Evolutionary conservation across 2,329 filamentous ascomycete species (phyloP).

Genomic region (Cercospora zeae-maydis): DNA sequence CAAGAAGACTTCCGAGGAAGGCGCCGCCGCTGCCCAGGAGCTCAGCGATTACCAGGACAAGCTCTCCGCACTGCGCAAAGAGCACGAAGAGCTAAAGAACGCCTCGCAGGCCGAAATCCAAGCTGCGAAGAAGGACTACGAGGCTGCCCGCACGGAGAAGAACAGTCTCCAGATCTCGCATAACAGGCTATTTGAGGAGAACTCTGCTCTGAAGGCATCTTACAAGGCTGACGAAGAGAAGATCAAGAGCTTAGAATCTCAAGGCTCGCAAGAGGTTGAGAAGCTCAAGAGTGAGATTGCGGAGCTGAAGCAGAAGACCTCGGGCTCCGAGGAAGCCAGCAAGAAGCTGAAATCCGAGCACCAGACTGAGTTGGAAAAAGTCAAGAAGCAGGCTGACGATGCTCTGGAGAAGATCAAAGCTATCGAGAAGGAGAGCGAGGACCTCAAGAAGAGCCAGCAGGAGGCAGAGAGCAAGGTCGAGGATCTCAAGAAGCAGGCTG

Average conservation of each 20-base stretch:
- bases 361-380: constrained; percentile 18
- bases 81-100: constrained; percentile 23
- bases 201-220: constrained; percentile 16
- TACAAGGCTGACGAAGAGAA: constrained; percentile 18
- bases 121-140: constrained; percentile 22
- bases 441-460: constrained; percentile 19
- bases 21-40: constrained; percentile 16
- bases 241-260: constrained; percentile 15
- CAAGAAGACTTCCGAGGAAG: constrained; percentile 20
- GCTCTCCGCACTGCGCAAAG: constrained; percentile 17
- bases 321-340: constrained; percentile 14
- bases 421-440: constrained; percentile 19
- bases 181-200: constrained; percentile 27
- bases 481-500: constrained; percentile 19
- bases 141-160: constrained; percentile 21
- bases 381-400: constrained; percentile 20
- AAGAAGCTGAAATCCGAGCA: constrained; percentile 23
- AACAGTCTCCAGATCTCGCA: constrained; percentile 24
- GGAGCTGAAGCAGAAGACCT: constrained; percentile 18
- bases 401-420: constrained; percentile 19
- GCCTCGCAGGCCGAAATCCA: constrained; percentile 16
- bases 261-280: constrained; percentile 13
- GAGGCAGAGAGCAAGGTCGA: constrained; percentile 17
- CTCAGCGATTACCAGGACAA: constrained; percentile 19
- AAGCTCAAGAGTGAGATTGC: constrained; percentile 21